phyloP scores from a whole-genome alignment of 2,329 filamentous ascomycete species.

The Dactylellina cionopaga region DNA sequence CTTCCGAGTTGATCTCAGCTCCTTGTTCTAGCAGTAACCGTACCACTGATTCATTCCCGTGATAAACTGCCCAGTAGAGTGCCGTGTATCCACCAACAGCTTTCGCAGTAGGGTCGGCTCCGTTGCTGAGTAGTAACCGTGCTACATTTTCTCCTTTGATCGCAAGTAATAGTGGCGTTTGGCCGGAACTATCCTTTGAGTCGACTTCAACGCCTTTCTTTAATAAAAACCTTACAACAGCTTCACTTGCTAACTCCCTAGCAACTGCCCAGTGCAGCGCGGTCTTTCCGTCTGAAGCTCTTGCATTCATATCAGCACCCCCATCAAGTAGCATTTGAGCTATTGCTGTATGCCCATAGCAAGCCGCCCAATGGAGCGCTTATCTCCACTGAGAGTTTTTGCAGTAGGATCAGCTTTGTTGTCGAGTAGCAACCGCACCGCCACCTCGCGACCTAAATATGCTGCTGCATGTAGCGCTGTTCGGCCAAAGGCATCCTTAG shows the following conservation, averaged over 20 bases:
- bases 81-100: background rate
- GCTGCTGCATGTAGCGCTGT: slow-evolving; percentile 16
- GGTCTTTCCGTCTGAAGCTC: slow-evolving; percentile 46
- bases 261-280: slow-evolving; percentile 54
- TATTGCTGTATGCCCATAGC: background rate
- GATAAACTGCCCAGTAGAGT: background rate
- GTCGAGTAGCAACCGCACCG: too few species aligned
- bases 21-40: background rate
- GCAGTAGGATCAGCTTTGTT: too few species aligned
- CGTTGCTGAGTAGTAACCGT: slow-evolving; percentile 1
- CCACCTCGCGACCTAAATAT: too few species aligned
- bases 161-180: too few species aligned
- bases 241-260: background rate
- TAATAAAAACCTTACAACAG: background rate
- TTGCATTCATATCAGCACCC: background rate
- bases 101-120: background rate
- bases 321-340: background rate
- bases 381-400: too few species aligned
- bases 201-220: too few species aligned
- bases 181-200: too few species aligned
- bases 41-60: background rate
- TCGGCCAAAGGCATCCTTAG: background rate
- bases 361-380: background rate
- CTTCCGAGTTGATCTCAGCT: slow-evolving; percentile 48
- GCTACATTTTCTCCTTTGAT: too few species aligned